These are phyloP conservation scores for Cryomyces minteri DNA, from an alignment of 495 filamentous ascomycete genomes.

Conservation along the genomic window DNA sequence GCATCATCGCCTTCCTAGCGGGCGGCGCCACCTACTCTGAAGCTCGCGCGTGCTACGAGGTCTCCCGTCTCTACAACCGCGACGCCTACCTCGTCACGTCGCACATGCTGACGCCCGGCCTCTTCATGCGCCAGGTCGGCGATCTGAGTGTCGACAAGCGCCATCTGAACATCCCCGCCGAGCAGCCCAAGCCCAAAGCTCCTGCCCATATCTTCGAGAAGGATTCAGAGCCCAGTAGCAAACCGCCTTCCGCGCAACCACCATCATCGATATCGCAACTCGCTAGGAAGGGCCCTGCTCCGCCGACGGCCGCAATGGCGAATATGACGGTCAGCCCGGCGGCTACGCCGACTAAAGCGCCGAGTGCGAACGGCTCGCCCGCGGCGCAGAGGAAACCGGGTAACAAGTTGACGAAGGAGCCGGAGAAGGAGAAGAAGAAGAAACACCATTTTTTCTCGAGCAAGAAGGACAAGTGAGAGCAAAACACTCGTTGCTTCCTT, in stretches of 20 bases:
- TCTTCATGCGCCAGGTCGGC: conserved; percentile 66
- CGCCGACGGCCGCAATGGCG: conserved; percentile 39
- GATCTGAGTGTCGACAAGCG: conserved; percentile 60
- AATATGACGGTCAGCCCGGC: conserved; percentile 33
- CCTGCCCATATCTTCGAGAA: conserved; percentile 76
- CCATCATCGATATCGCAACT: conserved; percentile 21
- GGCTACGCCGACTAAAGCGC: conserved; percentile 17
- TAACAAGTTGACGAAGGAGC: conserved; percentile 32
- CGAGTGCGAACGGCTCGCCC: not conserved
- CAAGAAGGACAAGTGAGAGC: conserved; percentile 18
- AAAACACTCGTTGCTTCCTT: no score
- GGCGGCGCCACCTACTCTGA: conserved; percentile 91
- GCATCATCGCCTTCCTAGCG: conserved; percentile 89
- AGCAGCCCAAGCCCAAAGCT: conserved; percentile 59
- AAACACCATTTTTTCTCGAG: conserved; percentile 62
- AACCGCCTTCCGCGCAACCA: conserved; percentile 27
- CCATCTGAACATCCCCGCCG: conserved; percentile 59
- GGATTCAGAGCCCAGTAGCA: conserved; percentile 26
- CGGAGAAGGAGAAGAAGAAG: conserved; percentile 46
- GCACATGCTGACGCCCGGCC: conserved; percentile 69
- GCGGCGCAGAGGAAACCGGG: conserved; percentile 15
- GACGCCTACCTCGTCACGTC: conserved; percentile 85
- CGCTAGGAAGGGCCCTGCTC: conserved; percentile 19
- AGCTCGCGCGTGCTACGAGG: conserved; percentile 73
- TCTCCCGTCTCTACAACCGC: conserved; percentile 45